Evolutionary conservation across 306 rosid species (phyloP), one percentile per base, ranked within the genome.

Genomic region (Prunus armeniaca): DNA sequence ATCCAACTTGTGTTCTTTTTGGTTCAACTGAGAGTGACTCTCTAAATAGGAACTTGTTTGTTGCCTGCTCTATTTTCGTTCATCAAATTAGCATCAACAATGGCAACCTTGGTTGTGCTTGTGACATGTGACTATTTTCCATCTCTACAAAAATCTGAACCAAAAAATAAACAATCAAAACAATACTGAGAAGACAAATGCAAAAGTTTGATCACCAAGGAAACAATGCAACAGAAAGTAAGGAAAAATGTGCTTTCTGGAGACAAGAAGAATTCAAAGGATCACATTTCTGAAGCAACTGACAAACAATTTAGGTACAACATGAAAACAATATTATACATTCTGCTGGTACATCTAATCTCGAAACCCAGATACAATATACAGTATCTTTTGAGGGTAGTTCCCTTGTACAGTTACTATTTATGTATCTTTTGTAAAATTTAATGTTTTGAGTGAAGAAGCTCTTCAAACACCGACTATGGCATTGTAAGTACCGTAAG

Each of bases 401-500:
- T 51, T 49, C 49, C 68, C 57, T 43, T 19, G 50, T 57, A 20
- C 69, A n/a, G 34, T 19, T 55, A 9, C 28, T 69, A 58, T 60
- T 49, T 65, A 74, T 68, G 61, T 13, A 52, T 58, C 49, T n/a
- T 28, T 52, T 61, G 49, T 56, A 65, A 22, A 32, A 32, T 64
- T 19, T 19, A 74, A 56, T 20, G 32, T 49, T 32, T 27, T 61
- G 22, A 64, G 49, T 52, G 51, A 72, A 63, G 51, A 61, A 63
- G 75, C 73, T 28, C 38, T 79, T 87, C 83, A 90, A 64, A 90
- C 76, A 56, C 94, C 93, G 46, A 79, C 86, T 9, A 94, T 0
- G 65, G 91, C 20, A 71, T 86, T 91, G 76, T 82, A 91, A 22
- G 95, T 89, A n/a, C 98, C 97, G 81, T 94, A 94, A 19, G 47